Base-by-base conservation (phyloP, 2,329 filamentous ascomycete genomes). In the Hirsutella thompsonii region DNA sequence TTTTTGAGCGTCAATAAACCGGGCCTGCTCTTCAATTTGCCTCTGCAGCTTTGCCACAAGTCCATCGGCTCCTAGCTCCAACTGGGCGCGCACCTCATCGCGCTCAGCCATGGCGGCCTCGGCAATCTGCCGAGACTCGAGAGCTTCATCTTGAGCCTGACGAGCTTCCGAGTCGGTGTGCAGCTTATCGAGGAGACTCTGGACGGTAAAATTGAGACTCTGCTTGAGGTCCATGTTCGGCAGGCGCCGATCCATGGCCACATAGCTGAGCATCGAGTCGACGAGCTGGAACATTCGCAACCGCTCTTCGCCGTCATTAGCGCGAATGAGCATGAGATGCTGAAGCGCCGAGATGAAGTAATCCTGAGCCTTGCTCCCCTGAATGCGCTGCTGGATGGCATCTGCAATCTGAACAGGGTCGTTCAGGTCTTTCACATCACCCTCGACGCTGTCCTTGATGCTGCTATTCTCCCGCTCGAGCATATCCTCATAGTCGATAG, bases 151-250 rank as follows among this genome's bases (percentile, higher is more conserved):
- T 44, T 87, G 79, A 20, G 88, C 88, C 62, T 90, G 87, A 18
- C 90, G 76, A 38, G 92, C 90, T 62, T 98, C 92, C 0, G 86
- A 89, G 63, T 98, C 92, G 2, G 92, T 96, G 57, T 96, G 92
- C 40, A 98, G 71, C 64, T 93, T 94, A 66, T 96, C 92, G 47
- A 98, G 70, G 50, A 98, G 70, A 60, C 79, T 94, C 64, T 96
- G 92, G 9, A 98, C 92, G 0, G 90, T 95, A 55, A 96, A 96
- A 60, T 94, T 95, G 49, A 98, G 75, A 56, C 88, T 94, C 61
- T 96, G 90, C 67, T 95, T 95, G 44, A 98, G 75, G 59, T 98
- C 92, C 79, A 96, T 90, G 61, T 98, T 90, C 32, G 92, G 92
- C 48, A 96, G 64, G 47, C 92, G 76, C 55, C 92, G 78, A 61